Conservation (phyloP, 306 rosid species). For the Castanea sativa region DNA sequence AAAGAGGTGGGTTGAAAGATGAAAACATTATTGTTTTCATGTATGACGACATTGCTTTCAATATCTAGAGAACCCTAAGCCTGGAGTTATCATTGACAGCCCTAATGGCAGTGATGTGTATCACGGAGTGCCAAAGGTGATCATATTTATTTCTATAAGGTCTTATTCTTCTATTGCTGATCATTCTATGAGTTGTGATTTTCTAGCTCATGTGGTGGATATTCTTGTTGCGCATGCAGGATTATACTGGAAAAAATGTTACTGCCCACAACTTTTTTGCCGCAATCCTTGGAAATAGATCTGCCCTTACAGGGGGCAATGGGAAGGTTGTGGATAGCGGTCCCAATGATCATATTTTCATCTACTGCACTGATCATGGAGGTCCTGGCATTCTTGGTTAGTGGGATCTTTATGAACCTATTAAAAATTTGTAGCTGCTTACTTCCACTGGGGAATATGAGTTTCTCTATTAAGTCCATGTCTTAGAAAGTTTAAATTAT, state of each 20-base stretch:
- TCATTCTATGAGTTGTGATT: neutral
- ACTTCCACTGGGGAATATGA: no score
- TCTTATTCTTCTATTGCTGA: neutral
- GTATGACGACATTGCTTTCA: constrained; percentile 85
- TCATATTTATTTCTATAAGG: constrained; percentile 4
- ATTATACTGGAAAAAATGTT: constrained; percentile 75
- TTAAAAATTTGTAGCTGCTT: no score
- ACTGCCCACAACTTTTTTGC: constrained; percentile 67
- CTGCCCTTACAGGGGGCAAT: constrained; percentile 79
- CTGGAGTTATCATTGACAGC: constrained; percentile 79
- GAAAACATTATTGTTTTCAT: constrained; percentile 92
- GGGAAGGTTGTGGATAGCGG: constrained; percentile 95
- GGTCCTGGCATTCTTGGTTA: constrained; percentile 96
- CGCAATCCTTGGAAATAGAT: constrained; percentile 78
- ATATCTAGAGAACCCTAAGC: constrained; percentile 80
- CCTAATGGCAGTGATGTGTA: constrained; percentile 89
- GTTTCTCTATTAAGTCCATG: no score
- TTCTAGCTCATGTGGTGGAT: neutral
- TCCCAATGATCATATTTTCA: constrained; percentile 86
- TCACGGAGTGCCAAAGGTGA: constrained; percentile 84
- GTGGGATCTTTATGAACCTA: constrained; percentile 21
- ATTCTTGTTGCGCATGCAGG: constrained; percentile 40
- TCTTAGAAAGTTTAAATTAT: no score
- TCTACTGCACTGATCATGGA: constrained; percentile 86
- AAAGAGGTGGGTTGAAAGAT: constrained; percentile 79